These are phyloP conservation scores for Colletotrichum musae DNA, from an alignment of 2,329 filamentous ascomycete genomes.

Conservation along the genomic window DNA sequence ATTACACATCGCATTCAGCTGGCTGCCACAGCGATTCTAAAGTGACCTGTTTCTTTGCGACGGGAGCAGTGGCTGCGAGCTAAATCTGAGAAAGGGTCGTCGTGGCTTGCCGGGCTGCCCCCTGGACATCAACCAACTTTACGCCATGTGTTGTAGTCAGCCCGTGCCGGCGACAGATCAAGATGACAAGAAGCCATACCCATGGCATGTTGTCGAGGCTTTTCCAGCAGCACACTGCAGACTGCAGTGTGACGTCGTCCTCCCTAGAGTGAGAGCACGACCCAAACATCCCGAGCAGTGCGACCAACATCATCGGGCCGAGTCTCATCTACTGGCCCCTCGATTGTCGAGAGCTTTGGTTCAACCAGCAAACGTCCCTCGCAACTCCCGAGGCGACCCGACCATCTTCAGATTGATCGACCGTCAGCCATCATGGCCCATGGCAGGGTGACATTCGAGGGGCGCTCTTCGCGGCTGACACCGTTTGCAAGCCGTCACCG, in stretches of 20 bases:
- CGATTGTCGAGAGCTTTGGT: background rate
- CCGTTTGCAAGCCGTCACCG: slow-evolving; percentile 12
- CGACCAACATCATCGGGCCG: slow-evolving; percentile 7
- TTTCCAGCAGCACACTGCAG: background rate
- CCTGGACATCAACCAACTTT: slow-evolving; percentile 15
- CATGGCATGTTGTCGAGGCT: background rate
- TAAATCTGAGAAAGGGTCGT: slow-evolving; percentile 5
- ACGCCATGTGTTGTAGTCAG: background rate
- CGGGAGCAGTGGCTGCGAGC: background rate
- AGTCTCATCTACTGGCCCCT: background rate
- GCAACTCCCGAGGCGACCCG: background rate
- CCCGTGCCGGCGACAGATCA: background rate
- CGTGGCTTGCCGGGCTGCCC: slow-evolving; percentile 18
- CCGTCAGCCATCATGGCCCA: slow-evolving; percentile 2
- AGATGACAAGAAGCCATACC: slow-evolving; percentile 24
- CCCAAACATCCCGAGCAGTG: slow-evolving; percentile 14
- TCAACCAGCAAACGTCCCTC: too few species aligned
- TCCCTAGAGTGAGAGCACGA: background rate
- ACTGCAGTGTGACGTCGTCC: slow-evolving; percentile 22
- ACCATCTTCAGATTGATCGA: slow-evolving; percentile 7
- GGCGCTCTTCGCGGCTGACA: slow-evolving; percentile 6
- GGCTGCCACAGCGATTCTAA: background rate
- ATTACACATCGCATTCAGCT: background rate
- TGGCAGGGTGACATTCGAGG: background rate
- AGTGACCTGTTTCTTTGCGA: background rate